These are phyloP conservation scores for Ogataea minuta DNA, from an alignment of 805 yeast species.

Conservation along the genomic window DNA sequence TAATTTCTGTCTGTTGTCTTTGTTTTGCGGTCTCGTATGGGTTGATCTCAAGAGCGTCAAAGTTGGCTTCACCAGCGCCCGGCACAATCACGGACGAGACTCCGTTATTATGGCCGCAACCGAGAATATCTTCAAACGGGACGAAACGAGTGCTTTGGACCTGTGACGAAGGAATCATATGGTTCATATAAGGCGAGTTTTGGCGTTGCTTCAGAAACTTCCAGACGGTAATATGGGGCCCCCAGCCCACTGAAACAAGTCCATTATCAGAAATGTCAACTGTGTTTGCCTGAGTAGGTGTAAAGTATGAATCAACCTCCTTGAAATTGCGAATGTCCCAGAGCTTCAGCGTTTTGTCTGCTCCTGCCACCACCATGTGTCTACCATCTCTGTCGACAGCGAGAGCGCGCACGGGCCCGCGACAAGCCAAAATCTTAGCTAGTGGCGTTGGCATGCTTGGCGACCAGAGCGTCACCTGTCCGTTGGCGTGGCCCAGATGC, in stretches of 20 bases:
- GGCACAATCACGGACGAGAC: slow-evolving; percentile 86
- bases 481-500: slow-evolving; percentile 91
- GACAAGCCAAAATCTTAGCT: slow-evolving; percentile 73
- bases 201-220: slow-evolving; percentile 70
- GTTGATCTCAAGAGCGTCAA: slow-evolving; percentile 87
- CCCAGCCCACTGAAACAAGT: slow-evolving; percentile 86
- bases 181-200: slow-evolving; percentile 87
- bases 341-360: slow-evolving; percentile 78
- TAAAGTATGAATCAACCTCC: slow-evolving; percentile 65
- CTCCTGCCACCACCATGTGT: slow-evolving; percentile 91
- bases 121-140: slow-evolving; percentile 95
- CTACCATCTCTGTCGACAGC: slow-evolving; percentile 89
- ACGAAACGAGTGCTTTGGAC: slow-evolving; percentile 70
- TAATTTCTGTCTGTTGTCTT: slow-evolving; percentile 90
- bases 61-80: slow-evolving; percentile 97
- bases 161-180: slow-evolving; percentile 74
- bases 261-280: slow-evolving; percentile 86
- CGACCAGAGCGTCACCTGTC: slow-evolving; percentile 91
- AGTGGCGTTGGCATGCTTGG: slow-evolving; percentile 85
- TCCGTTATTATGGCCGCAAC: slow-evolving; percentile 79
- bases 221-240: slow-evolving; percentile 94
- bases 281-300: slow-evolving; percentile 83
- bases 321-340: slow-evolving; percentile 91
- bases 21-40: slow-evolving; percentile 91
- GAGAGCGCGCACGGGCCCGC: slow-evolving; percentile 84